Evolutionary conservation across 306 rosid genomes (phyloP), one percentile per base, ranked within the genome.

Genomic region (Rosa chinensis): DNA sequence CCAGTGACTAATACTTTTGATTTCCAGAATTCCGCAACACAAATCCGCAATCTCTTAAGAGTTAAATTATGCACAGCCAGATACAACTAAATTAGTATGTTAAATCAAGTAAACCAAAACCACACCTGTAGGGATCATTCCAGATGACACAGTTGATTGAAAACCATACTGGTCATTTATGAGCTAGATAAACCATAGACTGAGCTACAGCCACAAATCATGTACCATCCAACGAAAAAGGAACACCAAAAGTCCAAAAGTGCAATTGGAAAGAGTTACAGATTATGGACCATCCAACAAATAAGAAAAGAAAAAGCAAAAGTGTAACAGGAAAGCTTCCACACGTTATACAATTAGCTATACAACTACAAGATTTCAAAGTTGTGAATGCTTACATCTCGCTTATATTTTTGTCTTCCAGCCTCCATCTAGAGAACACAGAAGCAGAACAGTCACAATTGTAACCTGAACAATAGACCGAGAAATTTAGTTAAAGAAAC

Each of bases 321-420:
- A 37, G 10, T 73, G 18, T 5, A 55, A 61, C 1, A 5, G 23
- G 25, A 23, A 18, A 40, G 45, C 4, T 59, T 23, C 1, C 8
- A 75, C 14, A 69, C 37, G n/a, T 5, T n/a, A 12, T 21, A 48
- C 14, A 20, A 74, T 20, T 48, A 39, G 67, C 72, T 75, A 69
- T 11, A 6, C 11, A 23, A 67, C 18, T 20, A 56, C 42, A 21
- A 21, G 11, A 14, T 40, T n/a, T 13, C 23, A 45, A 79, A 66
- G 47, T 79, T 73, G 47, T 23, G 73, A 59, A 71, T 76, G 44
- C 96, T 90, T 89, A 92, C 97, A 70, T 86, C 85, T 25, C 63
- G 90, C 78, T 75, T 71, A 83, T 50, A 18, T n/a, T 20, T 83
- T 49, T 23, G 86, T 32, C 79, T 76, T 53, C 62, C 85, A 73